These are phyloP conservation scores for Persicaria maculosa DNA, from an alignment of 148 eudicot species.

Conservation along the genomic window DNA sequence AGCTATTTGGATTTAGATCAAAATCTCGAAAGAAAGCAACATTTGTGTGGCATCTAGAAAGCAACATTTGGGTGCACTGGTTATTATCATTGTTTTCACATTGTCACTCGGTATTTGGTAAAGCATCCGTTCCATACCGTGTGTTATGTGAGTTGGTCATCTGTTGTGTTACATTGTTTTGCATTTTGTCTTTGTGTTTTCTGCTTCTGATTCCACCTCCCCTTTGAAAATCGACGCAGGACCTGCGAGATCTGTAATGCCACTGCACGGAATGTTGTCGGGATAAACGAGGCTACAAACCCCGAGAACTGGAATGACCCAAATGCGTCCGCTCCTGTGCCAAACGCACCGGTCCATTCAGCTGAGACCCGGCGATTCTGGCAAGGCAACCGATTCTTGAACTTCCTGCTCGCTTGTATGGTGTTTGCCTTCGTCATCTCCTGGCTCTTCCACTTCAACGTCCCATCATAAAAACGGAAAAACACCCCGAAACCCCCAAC, in stretches of 20 bases:
- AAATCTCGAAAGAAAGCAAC: too few species aligned
- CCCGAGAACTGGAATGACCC: conserved; percentile 58
- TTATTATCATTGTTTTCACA: too few species aligned
- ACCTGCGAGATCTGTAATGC: conserved; percentile 87
- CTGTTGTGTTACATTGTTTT: background rate
- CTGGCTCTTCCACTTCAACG: conserved; percentile 63
- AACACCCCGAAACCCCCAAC: background rate
- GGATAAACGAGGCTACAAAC: conserved; percentile 44
- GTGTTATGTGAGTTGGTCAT: background rate
- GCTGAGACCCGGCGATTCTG: conserved; percentile 40
- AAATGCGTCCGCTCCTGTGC: conserved; percentile 28
- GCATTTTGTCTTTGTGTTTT: background rate
- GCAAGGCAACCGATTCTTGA: conserved; percentile 56
- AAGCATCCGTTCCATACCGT: too few species aligned
- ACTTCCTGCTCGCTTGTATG: conserved; percentile 59
- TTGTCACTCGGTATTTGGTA: too few species aligned
- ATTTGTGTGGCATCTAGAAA: too few species aligned
- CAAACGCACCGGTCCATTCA: conserved; percentile 13
- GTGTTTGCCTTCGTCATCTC: conserved; percentile 66
- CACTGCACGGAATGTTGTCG: conserved; percentile 63
- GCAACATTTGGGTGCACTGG: too few species aligned
- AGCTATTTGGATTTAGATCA: too few species aligned
- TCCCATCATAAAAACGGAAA: conserved; percentile 23
- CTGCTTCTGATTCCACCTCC: background rate
- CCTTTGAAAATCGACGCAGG: conserved; percentile 24